Base-by-base conservation (phyloP, 495 filamentous ascomycete genomes). In the Aspergillus bertholletiae region DNA sequence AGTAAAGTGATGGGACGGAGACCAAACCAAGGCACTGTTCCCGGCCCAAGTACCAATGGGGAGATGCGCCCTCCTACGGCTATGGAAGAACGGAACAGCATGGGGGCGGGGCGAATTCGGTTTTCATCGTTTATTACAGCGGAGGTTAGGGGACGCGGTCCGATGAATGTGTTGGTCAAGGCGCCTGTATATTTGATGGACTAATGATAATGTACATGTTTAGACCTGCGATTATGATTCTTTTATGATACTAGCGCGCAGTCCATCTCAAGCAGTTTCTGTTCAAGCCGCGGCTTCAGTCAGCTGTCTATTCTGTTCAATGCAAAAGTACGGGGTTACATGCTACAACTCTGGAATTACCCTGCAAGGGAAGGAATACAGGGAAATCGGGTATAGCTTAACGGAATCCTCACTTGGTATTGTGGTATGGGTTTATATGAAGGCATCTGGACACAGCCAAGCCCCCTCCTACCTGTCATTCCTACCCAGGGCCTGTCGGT, bases 91-190 rank as follows among this genome's bases (percentile, higher is more conserved):
- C 11, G 26, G 61, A n/a, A 35, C 37, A 47, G 51, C 41, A 13
- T 21, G 22, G 41, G 45, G 32, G 21, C 56, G 7, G 54, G 50
- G 4, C 72, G 68, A 30, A 85, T 97, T 43, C 81, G 94, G 24
- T 85, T 97, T 65, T 84, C 93, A 18, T 87, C 88, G 1, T 96
- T 96, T 63, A 74, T 97, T 43, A 86, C 84, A 0, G 87, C 96
- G 8, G 90, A 96, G 69, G 90, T 97, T 7, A 77, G 91, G 54
- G 74, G 74, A 7, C 69, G 72, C 40, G 74, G 72, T 2, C 68
- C 73, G 3, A 78, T 88, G 59, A 90, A 87, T 66, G 87, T 96
- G 49, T 71, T 98, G 63, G 77, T 87, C 18, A 96, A 96, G 74
- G 88, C 94, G 35, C 92, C 95, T 15, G 89, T 97, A n/a, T 98